Evolutionary conservation across 2,329 filamentous ascomycete species (phyloP).

Genomic region (Diaporthe velutina): DNA sequence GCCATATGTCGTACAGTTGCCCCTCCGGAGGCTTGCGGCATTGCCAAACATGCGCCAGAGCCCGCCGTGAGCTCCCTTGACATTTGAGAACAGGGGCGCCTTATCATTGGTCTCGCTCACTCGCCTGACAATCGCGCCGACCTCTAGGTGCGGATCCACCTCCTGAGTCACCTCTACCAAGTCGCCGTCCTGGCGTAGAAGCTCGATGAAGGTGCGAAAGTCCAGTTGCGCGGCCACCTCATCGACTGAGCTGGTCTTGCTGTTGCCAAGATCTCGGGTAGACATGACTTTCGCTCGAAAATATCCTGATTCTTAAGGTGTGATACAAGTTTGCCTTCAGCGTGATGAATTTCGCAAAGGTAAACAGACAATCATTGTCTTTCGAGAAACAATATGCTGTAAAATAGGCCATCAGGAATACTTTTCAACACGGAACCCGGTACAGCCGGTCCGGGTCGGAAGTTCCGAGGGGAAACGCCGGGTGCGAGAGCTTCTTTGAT

Average conservation of each 20-base stretch:
- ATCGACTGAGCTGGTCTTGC: background rate
- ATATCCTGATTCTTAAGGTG: background rate
- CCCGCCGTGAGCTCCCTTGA: background rate
- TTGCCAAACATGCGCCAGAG: background rate
- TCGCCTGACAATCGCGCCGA: background rate
- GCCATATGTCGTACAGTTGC: background rate
- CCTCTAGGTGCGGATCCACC: background rate
- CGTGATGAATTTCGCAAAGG: too few species aligned
- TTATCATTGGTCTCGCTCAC: background rate
- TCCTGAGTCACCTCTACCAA: background rate
- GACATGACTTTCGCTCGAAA: background rate
- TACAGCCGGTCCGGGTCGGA: background rate
- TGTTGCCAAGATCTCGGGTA: background rate
- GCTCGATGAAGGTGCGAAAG: background rate
- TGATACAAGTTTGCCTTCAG: too few species aligned
- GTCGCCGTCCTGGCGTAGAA: background rate
- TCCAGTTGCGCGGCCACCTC: background rate
- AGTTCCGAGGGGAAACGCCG: background rate
- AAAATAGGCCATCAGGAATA: too few species aligned
- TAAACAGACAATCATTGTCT: too few species aligned
- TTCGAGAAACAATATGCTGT: too few species aligned
- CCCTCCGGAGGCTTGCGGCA: background rate
- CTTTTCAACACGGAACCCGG: too few species aligned
- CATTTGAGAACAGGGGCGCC: background rate
- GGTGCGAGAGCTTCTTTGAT: too few species aligned